Conservation (phyloP, 1,284 basidiomycete species). For the Ustilago lituana region DNA sequence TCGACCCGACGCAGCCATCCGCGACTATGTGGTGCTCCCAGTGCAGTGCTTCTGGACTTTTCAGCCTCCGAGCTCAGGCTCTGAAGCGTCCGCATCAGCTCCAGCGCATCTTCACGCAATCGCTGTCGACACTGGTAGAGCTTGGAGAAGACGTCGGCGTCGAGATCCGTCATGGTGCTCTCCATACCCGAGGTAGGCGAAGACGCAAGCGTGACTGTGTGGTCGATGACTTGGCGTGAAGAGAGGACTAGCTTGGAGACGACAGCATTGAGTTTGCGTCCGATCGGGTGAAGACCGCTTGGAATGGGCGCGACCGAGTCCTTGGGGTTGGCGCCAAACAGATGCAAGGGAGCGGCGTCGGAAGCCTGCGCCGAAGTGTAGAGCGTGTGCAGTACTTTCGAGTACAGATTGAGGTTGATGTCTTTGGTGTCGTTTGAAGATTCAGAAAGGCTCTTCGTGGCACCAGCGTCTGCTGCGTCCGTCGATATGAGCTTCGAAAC, state of each 20-base stretch:
- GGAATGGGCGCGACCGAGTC: slow-evolving; percentile 29
- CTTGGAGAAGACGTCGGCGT: slow-evolving; percentile 48
- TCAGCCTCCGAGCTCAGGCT: slow-evolving; percentile 43
- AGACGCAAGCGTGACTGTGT: slow-evolving; percentile 46
- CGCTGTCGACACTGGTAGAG: slow-evolving; percentile 60
- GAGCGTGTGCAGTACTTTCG: slow-evolving; percentile 18
- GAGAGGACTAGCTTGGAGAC: slow-evolving; percentile 70
- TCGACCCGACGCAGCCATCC: slow-evolving; percentile 48
- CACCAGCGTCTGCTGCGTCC: neutral
- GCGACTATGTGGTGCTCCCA: slow-evolving; percentile 24
- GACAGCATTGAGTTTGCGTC: slow-evolving; percentile 69
- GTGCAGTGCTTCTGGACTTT: slow-evolving; percentile 37
- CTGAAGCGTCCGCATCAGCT: slow-evolving; percentile 46
- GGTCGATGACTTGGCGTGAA: slow-evolving; percentile 67
- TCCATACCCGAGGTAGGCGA: slow-evolving; percentile 41
- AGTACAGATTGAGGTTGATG: slow-evolving; percentile 19
- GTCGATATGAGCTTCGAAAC: slow-evolving; percentile 38
- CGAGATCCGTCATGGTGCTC: slow-evolving; percentile 49
- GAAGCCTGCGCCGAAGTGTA: slow-evolving; percentile 6
- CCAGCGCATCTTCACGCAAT: slow-evolving; percentile 52
- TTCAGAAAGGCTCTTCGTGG: neutral
- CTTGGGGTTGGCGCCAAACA: slow-evolving; percentile 20
- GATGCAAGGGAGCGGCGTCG: slow-evolving; percentile 11
- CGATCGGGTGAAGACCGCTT: slow-evolving; percentile 63
- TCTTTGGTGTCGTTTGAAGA: neutral